phyloP scores from a whole-genome alignment of 129 eudicot genomes.

The sunflower (Helianthus annuus) region DNA sequence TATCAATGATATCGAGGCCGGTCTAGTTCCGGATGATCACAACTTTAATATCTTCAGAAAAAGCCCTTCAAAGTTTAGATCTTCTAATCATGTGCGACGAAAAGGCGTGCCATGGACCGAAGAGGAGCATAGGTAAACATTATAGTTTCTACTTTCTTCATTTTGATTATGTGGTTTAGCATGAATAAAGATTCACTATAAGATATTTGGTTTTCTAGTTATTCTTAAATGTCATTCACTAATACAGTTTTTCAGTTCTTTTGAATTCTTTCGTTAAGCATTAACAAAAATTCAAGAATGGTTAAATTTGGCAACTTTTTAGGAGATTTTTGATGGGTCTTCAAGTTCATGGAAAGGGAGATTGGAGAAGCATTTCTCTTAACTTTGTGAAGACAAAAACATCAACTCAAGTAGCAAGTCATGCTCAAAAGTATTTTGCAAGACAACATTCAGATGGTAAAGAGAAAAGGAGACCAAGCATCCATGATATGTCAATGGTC shows the following conservation, averaged over 20 bases:
- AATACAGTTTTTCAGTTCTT: too few relatives aligned
- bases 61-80: conserved; percentile 42
- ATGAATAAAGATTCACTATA: conserved; percentile 3
- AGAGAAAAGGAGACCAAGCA: conserved; percentile 89
- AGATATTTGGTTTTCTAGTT: too few relatives aligned
- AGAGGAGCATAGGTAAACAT: conserved; percentile 85
- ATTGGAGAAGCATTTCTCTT: conserved; percentile 85
- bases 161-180: background rate
- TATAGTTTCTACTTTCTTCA: background rate
- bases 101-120: conserved; percentile 98
- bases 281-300: background rate
- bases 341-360: conserved; percentile 84
- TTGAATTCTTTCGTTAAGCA: too few relatives aligned
- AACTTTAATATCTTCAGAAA: conserved; percentile 46
- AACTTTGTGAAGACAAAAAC: conserved; percentile 74
- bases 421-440: conserved; percentile 87
- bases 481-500: conserved; percentile 77
- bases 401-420: conserved; percentile 93
- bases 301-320: background rate
- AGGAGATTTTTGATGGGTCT: conserved; percentile 86
- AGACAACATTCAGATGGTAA: conserved; percentile 73
- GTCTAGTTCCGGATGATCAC: conserved; percentile 9
- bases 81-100: conserved; percentile 69
- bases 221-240: too few relatives aligned
- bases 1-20: conserved; percentile 77